Base-by-base conservation (phyloP, 106 monocot genomes). In the Dioscorea dumetorum region DNA sequence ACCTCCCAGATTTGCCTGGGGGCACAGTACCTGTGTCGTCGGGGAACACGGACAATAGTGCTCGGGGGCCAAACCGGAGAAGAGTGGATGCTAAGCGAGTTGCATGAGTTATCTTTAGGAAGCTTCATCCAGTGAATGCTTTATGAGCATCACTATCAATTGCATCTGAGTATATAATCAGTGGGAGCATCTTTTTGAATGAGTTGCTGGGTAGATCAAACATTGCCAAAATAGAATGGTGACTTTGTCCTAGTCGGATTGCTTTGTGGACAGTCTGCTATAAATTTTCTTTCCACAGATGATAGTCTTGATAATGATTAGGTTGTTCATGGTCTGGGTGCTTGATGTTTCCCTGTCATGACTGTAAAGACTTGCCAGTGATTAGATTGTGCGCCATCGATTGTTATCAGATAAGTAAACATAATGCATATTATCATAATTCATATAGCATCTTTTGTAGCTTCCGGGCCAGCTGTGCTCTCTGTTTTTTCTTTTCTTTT, bases 61-160 rank as follows among this genome's bases (percentile, higher is more conserved):
- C 88, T 95, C 20, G 95, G 95, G 4, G 88, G 91, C 16, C 91
- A 95, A 73, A 95, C 95, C 50, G 95, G 91, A 35, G 95, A 95
- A 58, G 95, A 95, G 56, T 95, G 95, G 95, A 88, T 95, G 91
- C 64, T 91, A 19, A 88, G 85, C 24, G 95, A 95, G 67, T 56
- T 95, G 63, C 78, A 95, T 52, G 95, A 95, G 71, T 79, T 95
- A 21, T 88, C 91, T 22, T 59, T 95, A 31, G 72, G 83, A 3
- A 84, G 75, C 60, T 68, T 69, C 15, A 10, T 50, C 13, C 13
- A 67, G 32, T 84, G 68, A 78, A 23, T 68, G 13, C 15, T 60
- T 17, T 4, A 60, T 4, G 23, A 21, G 3, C 9, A 22, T 48
- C 41, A 49, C 28, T n/a, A 20, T 59, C 59, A 59, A 54, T 15